These are phyloP conservation scores for Hirsutella minnesotensis DNA, from an alignment of 2,329 filamentous ascomycete species.

Conservation along the genomic window DNA sequence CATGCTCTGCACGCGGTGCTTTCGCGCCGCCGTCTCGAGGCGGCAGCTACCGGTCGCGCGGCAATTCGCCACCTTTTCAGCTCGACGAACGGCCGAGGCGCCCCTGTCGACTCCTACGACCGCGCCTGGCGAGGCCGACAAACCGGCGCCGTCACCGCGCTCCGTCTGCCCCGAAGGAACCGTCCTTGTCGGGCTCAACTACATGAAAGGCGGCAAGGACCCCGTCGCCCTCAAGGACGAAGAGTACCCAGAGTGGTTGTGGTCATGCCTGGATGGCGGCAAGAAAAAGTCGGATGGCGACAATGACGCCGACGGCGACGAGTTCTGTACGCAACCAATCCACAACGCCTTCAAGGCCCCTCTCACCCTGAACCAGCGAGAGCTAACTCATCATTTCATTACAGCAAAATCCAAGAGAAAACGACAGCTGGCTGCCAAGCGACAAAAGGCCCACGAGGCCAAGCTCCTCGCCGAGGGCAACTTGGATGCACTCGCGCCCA, in stretches of 20 bases:
- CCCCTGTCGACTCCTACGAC: constrained; percentile 23
- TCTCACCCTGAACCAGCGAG: not conserved
- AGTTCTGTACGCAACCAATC: constrained; percentile 56
- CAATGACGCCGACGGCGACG: constrained; percentile 51
- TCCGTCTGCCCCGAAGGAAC: constrained; percentile 57
- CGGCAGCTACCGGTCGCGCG: constrained; percentile 19
- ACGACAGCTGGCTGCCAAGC: constrained; percentile 58
- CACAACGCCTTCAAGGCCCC: not conserved
- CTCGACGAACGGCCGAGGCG: constrained; percentile 24
- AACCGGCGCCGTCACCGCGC: constrained; percentile 16
- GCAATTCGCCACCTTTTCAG: constrained; percentile 27
- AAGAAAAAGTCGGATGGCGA: constrained; percentile 38
- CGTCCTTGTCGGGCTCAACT: constrained; percentile 62
- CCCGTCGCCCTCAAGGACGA: constrained; percentile 63
- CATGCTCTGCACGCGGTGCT: constrained; percentile 35
- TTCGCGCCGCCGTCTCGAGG: constrained; percentile 28
- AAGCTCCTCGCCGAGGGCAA: constrained; percentile 53
- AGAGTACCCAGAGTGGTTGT: constrained; percentile 73
- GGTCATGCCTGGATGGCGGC: constrained; percentile 55
- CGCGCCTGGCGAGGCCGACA: constrained; percentile 17
- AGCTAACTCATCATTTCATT: not conserved
- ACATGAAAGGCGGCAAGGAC: constrained; percentile 60
- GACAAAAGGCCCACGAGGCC: constrained; percentile 43
- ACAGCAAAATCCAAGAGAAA: constrained; percentile 78
- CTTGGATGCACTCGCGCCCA: constrained; percentile 50